phyloP scores from a whole-genome alignment of 768 basidiomycete species.

The Lentinula detonsa region DNA sequence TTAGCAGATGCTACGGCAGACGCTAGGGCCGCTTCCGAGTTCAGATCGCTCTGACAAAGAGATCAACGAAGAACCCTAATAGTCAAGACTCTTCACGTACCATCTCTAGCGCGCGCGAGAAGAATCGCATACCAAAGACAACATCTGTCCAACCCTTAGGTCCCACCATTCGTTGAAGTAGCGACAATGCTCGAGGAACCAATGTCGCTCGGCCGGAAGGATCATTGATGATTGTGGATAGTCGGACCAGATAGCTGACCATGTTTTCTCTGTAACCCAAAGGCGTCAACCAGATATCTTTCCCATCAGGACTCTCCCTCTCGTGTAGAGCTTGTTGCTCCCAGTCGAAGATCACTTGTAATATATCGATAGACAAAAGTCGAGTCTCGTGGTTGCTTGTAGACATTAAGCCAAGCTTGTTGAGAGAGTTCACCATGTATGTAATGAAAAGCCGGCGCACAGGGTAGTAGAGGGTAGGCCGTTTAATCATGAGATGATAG shows the following conservation, averaged over 20 bases:
- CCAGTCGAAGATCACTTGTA: slow-evolving; percentile 93
- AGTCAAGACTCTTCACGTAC: slow-evolving; percentile 32
- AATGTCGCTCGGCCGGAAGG: slow-evolving; percentile 40
- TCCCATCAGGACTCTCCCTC: slow-evolving; percentile 13
- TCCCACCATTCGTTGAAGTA: slow-evolving; percentile 75
- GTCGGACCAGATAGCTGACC: slow-evolving; percentile 91
- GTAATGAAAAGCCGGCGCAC: slow-evolving; percentile 90
- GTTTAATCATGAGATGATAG: slow-evolving; percentile 89
- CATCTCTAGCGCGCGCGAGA: slow-evolving; percentile 78
- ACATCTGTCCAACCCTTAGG: slow-evolving; percentile 88
- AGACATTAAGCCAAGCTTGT: slow-evolving; percentile 77
- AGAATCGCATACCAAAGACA: slow-evolving; percentile 86
- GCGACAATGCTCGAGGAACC: slow-evolving; percentile 54
- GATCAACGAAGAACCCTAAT: not conserved
- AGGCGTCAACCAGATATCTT: slow-evolving; percentile 64
- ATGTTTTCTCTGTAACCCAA: slow-evolving; percentile 81
- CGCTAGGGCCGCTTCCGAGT: slow-evolving; percentile 53
- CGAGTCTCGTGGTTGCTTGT: slow-evolving; percentile 74
- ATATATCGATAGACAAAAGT: slow-evolving; percentile 81
- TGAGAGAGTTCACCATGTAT: slow-evolving; percentile 86
- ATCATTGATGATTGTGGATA: slow-evolving; percentile 67
- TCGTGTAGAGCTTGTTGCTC: slow-evolving; percentile 57
- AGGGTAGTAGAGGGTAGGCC: slow-evolving; percentile 87
- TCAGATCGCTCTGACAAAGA: slow-evolving; percentile 59
- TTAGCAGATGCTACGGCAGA: slow-evolving; percentile 79